A percentile compares a stretch with the other conserved stretches of the same genome.
phyloP scores from a whole-genome alignment of 2,329 filamentous ascomycete species.

The Beauveria pseudobassiana region DNA sequence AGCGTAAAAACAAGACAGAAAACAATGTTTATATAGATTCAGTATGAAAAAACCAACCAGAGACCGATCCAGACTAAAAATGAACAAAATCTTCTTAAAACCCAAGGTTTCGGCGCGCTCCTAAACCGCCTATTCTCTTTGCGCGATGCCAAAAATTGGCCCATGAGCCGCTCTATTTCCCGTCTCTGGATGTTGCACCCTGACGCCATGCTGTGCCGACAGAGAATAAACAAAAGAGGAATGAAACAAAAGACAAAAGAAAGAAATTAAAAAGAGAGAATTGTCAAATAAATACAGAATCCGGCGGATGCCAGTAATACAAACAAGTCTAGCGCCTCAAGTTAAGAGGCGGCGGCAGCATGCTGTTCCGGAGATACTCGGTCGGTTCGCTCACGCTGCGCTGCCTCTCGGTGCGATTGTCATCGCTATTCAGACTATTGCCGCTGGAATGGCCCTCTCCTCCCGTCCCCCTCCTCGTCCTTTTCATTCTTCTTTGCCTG shows the following conservation, averaged over 20 bases:
- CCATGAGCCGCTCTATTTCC: background rate
- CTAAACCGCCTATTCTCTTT: background rate
- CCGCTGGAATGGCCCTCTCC: slow-evolving; percentile 35
- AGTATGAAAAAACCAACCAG: background rate
- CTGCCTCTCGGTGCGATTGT: slow-evolving; percentile 51
- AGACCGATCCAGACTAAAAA: background rate
- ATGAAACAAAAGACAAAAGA: background rate
- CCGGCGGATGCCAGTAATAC: background rate
- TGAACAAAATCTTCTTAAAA: background rate
- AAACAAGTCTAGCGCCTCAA: slow-evolving; percentile 20
- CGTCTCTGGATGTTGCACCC: background rate
- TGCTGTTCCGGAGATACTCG: slow-evolving; percentile 23
- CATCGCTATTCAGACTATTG: slow-evolving; percentile 17
- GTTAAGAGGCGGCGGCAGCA: slow-evolving; percentile 28
- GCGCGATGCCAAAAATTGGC: background rate
- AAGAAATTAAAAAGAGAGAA: background rate
- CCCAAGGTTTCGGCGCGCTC: too few relatives aligned
- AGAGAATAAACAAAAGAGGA: background rate
- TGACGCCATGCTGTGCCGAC: slow-evolving; percentile 11
- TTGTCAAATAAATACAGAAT: background rate
- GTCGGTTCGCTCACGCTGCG: slow-evolving; percentile 42
- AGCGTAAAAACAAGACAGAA: too few relatives aligned
- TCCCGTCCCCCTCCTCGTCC: slow-evolving; percentile 47
- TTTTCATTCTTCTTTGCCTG: slow-evolving; percentile 30
- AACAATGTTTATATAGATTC: background rate